Evolutionary conservation across 192 early-diverging fungal species (phyloP), one percentile per base, ranked within the genome.

Genomic region (Phlyctochytrium planicorne): DNA sequence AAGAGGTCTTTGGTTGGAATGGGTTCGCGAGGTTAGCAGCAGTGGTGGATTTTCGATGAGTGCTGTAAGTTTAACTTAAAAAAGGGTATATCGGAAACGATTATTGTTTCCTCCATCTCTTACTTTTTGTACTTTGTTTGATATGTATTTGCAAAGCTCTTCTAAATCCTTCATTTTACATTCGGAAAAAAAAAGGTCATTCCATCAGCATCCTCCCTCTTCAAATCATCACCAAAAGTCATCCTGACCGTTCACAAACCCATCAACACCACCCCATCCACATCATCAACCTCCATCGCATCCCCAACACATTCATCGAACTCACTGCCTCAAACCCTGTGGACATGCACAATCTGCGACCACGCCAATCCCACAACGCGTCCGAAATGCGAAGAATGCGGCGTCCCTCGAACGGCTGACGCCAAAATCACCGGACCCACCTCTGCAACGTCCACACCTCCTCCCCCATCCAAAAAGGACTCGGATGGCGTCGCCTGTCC

Each of bases 191-290:
- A 20, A 60, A 30, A 64, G 70, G 37, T n/a, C 14, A 25, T 66
- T 24, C 30, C 52, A 37, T 37, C 55, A 4, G 47, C 27, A 30
- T 24, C 27, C 27, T 12, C 12, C 61, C 6, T 36, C 14, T 30
- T 71, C 34, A 60, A 59, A 33, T 79, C 78, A 24, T 91, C 90
- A 12, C 84, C 90, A 32, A 92, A 92, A 68, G 74, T 91, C 29
- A 86, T 80, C 34, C 62, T 89, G 34, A 77, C 77, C 52, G 62
- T 80, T 16, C 69, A 70, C 23, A 53, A 59, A 30, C 47, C 65
- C 32, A 55, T 65, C 35, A 20, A 29, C 14, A 59, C 59, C 40
- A 47, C 53, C 0, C 62, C 67, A 10, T 64, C 37, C 24, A 34
- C 63, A 12, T 53, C 67, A 10, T 29, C 57, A 30, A 24, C n/a